These are phyloP conservation scores for Glycine soja DNA, from an alignment of 306 rosid species.

Conservation along the genomic window DNA sequence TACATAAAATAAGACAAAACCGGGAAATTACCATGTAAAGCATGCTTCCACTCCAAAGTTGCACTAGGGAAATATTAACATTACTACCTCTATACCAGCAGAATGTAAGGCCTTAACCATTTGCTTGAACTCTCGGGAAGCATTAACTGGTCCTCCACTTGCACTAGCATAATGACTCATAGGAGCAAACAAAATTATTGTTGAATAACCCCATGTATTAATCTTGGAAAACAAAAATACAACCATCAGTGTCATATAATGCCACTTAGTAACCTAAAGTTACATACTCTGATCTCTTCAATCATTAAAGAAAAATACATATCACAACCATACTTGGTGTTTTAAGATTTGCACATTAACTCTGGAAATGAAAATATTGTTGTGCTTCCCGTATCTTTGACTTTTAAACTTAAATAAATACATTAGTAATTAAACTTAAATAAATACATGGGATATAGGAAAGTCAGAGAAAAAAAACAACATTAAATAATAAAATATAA, in stretches of 20 bases:
- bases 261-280: constrained; percentile 37
- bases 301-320: constrained; percentile 24
- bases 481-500: too few species aligned
- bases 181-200: constrained; percentile 94
- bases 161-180: constrained; percentile 97
- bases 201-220: constrained; percentile 98
- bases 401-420: too few species aligned
- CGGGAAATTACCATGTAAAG: constrained; percentile 14
- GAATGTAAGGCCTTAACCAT: constrained; percentile 95
- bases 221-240: constrained; percentile 59
- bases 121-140: constrained; percentile 85
- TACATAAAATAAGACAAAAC: constrained; percentile 31
- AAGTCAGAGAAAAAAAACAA: too few species aligned
- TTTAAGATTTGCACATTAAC: constrained; percentile 19
- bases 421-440: too few species aligned
- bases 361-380: constrained; percentile 23
- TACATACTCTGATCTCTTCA: constrained; percentile 31
- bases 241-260: constrained; percentile 35
- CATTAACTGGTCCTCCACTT: constrained; percentile 91
- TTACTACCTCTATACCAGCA: constrained; percentile 96
- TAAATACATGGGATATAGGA: too few species aligned
- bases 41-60: constrained; percentile 29
- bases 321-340: constrained; percentile 14
- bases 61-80: constrained; percentile 12
- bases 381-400: neutral